Evolutionary conservation across 2,329 filamentous ascomycete genomes (phyloP), one percentile per base, ranked within the genome.

Genomic region (Colletotrichum ledebouriae): DNA sequence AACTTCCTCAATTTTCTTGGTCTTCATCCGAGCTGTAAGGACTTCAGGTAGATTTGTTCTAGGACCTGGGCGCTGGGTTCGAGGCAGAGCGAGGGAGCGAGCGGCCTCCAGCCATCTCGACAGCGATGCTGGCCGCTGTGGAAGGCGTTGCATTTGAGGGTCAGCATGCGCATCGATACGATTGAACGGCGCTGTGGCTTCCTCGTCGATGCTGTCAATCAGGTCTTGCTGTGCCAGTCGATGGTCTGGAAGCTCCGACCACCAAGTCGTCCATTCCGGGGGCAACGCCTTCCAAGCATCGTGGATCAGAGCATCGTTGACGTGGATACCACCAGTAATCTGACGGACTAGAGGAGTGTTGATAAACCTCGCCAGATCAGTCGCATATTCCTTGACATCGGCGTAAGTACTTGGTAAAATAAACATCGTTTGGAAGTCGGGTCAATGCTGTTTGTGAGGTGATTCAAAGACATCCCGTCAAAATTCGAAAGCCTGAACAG

Each of bases 271-370:
- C 76, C 76, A 78, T 33, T 77, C 76, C 10, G 25, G 1, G 5
- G 76, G 76, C 33, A 78, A 52, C 3, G 71, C 67, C 12, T 68
- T 70, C 76, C 76, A 78, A 11, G 76, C 76, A 59, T 75, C 52
- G 44, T 73, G 41, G 56, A 77, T 75, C 34, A 78, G 58, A 2
- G 76, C 74, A 63, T 78, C 76, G 46, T 78, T 78, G 59, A 78
- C 76, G 59, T 78, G 76, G 34, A 78, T 74, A n/a, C 73, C 76
- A 3, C 76, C 76, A 1, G 75, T 76, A 37, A 78, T 74, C 34
- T 78, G 76, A 6, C 72, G 74, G 11, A 77, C 71, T 12, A 78
- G 63, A 4, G 76, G 71, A 6, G 75, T 71, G 4, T 66, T 46
- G n/a, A 76, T 65, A 34, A 78, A 76, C 1, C 59, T 42, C 6